Base-by-base conservation (phyloP, 2,329 filamentous ascomycete species). In the Colletotrichum neosansevieriae region DNA sequence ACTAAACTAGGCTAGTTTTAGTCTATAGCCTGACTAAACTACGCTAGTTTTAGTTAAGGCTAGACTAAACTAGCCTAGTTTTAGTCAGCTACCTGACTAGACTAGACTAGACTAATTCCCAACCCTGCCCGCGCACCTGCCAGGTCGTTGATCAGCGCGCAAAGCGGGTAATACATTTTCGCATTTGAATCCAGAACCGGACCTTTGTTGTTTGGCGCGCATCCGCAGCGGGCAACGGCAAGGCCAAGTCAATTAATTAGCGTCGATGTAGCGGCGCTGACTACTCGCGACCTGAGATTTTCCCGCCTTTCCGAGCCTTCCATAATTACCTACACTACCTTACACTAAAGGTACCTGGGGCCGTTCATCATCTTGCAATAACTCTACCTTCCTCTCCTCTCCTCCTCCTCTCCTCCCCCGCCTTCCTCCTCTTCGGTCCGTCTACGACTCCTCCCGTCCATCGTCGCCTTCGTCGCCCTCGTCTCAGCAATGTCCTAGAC, bases 221-320 rank as follows among this genome's bases (percentile, higher is more conserved):
- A 15, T 6, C 11, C 10, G 36, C 13, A 38, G 36, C 36, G 13
- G 36, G 12, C 13, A 15, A 38, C 11, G 13, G 36, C 36, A 15
- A 38, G 36, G 36, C 11, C 36, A 38, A 38, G 36, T 1, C 6
- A 29, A 29, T 29, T 9, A 9, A 6, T 29, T 7, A 29, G 29
- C 29, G 29, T 7, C 29, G 6, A 29, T 29, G 29, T 29, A 29
- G 29, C 29, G 29, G 29, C 11, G 12, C 15, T 32, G 12, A 29
- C 42, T 49, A 29, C 7, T 29, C 29, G 29, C 29, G 29, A 29
- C 29, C 29, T 29, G 29, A 29, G 24, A 29, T 29, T 29, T 29
- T 29, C 34, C 34, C 47, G 53, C 61, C 54, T 36, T 68, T 64
- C 65, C 65, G 65, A 53, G 19, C 53, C 7, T 65, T 59, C 65